Evolutionary conservation across 2,329 filamentous ascomycete genomes (phyloP), one percentile per base, ranked within the genome.

Genomic region (Colletotrichum graminicola): DNA sequence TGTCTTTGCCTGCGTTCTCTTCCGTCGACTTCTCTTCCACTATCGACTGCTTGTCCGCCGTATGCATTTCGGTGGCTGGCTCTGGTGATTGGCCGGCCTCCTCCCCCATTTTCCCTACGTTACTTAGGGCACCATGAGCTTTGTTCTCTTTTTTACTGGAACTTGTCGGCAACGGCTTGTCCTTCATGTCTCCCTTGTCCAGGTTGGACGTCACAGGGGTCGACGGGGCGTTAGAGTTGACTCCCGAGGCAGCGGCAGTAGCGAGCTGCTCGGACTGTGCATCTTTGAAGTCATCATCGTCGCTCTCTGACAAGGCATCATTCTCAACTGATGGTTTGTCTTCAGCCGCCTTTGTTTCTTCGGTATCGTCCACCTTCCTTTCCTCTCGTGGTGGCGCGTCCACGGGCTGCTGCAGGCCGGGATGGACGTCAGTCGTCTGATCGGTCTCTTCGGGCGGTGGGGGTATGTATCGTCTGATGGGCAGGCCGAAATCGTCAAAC

Each of bases 401-500:
- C 23, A 36, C 60, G n/a, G 29, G 26, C 43, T 60, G 49, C 43
- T 73, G 56, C 51, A 55, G 49, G 47, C 55, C 55, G 23, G 68
- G 45, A 16, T 67, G 23, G 47, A 56, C 36, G n/a, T 69, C 66
- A 47, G 61, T 62, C 56, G 54, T 65, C 45, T 60, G 52, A 59
- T 73, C 73, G 18, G 65, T 61, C 49, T 65, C 69, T 52, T 73
- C 66, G n/a, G 64, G 61, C 14, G 72, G 57, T 41, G 82, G 79
- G 65, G 78, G 81, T 76, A 79, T 76, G 76, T 79, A 85, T 75
- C 85, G 88, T 78, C 84, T 85, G 73, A 92, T 86, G 23, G 91
- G 91, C 74, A 94, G 82, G 62, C 92, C 92, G 78, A 93, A 94
- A 75, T 94, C 92, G 79, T 94, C 92, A 71, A 90, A 82, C 76